Conservation (phyloP, 768 basidiomycete species). For the Mycena galopus region DNA sequence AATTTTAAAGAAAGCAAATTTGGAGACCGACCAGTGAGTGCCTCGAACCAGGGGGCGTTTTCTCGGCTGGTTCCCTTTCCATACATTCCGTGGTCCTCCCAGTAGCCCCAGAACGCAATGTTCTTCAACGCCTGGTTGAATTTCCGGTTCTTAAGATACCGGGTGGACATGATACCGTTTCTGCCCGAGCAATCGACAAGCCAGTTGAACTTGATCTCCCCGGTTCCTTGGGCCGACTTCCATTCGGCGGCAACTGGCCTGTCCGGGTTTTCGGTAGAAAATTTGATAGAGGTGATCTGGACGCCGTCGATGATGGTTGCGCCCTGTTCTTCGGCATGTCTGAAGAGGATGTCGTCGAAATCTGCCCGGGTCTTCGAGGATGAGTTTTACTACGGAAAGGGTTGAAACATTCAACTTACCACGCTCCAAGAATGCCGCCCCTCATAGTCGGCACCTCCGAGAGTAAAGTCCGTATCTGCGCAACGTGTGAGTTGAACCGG, state of each 20-base stretch:
- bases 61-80: no score
- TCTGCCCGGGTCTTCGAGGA: no score
- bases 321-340: no score
- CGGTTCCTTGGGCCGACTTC: no score
- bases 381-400: slow-evolving; percentile 64
- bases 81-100: slow-evolving; percentile 63
- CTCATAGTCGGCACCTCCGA: neutral
- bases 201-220: no score
- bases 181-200: slow-evolving; percentile 75
- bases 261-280: no score
- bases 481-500: slow-evolving; percentile 26
- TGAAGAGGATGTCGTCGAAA: no score
- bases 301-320: no score
- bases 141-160: slow-evolving; percentile 62
- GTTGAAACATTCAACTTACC: slow-evolving; percentile 56
- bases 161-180: slow-evolving; percentile 68
- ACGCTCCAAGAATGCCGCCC: slow-evolving; percentile 65
- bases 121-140: slow-evolving; percentile 65
- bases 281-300: no score
- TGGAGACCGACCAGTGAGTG: slow-evolving; percentile 35
- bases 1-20: no score
- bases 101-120: slow-evolving; percentile 78
- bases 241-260: no score
- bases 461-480: neutral
- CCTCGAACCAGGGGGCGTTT: slow-evolving; percentile 67